Evolutionary conservation across 2,329 filamentous ascomycete species (phyloP).

Genomic region (Fusarium sp.): DNA sequence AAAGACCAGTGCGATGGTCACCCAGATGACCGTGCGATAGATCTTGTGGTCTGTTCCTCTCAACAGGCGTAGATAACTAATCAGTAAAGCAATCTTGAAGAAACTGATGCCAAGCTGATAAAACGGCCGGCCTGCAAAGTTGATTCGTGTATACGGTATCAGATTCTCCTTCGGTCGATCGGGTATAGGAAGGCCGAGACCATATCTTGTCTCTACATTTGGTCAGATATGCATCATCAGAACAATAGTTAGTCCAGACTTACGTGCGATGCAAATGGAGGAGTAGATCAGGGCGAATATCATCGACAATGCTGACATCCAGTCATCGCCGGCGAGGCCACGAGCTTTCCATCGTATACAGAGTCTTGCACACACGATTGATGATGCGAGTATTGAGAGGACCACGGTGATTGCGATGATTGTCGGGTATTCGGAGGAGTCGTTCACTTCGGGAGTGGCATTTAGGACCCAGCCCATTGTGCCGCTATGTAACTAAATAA

Average conservation of each 20-base stretch:
- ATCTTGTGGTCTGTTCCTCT: conserved; percentile 60
- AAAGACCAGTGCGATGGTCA: conserved; percentile 59
- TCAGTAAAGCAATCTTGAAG: conserved; percentile 67
- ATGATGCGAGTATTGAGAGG: conserved; percentile 59
- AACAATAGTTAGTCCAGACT: conserved; percentile 33
- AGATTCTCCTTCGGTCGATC: conserved; percentile 60
- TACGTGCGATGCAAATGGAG: conserved; percentile 64
- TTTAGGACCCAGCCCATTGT: conserved; percentile 66
- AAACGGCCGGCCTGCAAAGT: conserved; percentile 66
- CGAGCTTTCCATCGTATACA: conserved; percentile 58
- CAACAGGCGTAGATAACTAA: conserved; percentile 66
- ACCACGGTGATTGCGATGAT: conserved; percentile 64
- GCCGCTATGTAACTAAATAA: background rate
- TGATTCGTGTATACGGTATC: conserved; percentile 61
- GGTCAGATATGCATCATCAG: background rate
- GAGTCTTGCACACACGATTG: conserved; percentile 58
- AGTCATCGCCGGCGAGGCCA: conserved; percentile 64
- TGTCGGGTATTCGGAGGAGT: conserved; percentile 60
- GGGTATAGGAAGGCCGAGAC: conserved; percentile 62
- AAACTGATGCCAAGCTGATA: conserved; percentile 69
- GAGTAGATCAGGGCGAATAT: conserved; percentile 64
- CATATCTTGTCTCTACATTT: conserved; percentile 63
- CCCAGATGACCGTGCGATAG: conserved; percentile 62
- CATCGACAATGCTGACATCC: conserved; percentile 57
- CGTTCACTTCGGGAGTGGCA: conserved; percentile 61